phyloP scores from a whole-genome alignment of 2,329 filamentous ascomycete genomes.

The Capronia americana region DNA sequence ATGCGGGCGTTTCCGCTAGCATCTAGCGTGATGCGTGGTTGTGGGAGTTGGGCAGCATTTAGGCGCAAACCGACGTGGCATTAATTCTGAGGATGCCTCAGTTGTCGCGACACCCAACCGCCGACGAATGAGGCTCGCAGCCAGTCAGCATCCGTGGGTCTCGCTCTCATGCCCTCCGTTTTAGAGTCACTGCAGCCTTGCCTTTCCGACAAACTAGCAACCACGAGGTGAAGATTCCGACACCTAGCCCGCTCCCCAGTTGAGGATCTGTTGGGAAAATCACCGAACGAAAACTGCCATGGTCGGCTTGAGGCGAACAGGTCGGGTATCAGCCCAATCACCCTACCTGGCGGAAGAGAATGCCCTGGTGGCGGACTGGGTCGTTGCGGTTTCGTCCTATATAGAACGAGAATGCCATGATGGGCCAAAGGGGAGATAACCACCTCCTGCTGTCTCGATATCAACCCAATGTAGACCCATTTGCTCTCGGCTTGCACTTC shows the following conservation, averaged over 20 bases:
- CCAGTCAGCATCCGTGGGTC: conserved; percentile 19
- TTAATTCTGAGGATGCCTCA: conserved; percentile 35
- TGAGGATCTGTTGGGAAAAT: conserved; percentile 28
- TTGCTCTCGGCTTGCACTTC: conserved; percentile 13
- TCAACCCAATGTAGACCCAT: conserved; percentile 34
- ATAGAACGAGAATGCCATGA: conserved; percentile 33
- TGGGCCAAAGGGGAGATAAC: conserved; percentile 2
- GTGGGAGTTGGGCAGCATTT: conserved; percentile 35
- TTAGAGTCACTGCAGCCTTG: conserved; percentile 28
- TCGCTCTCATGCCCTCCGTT: conserved; percentile 17
- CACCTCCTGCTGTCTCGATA: conserved; percentile 7
- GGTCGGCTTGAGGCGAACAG: conserved; percentile 1
- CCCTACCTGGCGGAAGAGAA: conserved; percentile 16
- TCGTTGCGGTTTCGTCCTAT: conserved; percentile 22
- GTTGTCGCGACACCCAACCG: conserved; percentile 30
- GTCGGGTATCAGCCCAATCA: conserved; percentile 24
- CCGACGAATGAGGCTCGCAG: conserved; percentile 26
- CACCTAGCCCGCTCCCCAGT: conserved; percentile 15
- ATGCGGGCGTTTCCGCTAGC: conserved; percentile 24
- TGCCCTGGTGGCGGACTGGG: conserved; percentile 16
- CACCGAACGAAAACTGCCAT: conserved; percentile 9
- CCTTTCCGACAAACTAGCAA: conserved; percentile 21
- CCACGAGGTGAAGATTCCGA: conserved; percentile 27
- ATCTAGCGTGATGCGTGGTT: conserved; percentile 29
- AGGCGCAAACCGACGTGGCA: conserved; percentile 34